Percentiles rank a stretch among this genome's conserved stretches.
phyloP scores from a whole-genome alignment of 2,329 filamentous ascomycete genomes.

The Fusarium agapanthi region DNA sequence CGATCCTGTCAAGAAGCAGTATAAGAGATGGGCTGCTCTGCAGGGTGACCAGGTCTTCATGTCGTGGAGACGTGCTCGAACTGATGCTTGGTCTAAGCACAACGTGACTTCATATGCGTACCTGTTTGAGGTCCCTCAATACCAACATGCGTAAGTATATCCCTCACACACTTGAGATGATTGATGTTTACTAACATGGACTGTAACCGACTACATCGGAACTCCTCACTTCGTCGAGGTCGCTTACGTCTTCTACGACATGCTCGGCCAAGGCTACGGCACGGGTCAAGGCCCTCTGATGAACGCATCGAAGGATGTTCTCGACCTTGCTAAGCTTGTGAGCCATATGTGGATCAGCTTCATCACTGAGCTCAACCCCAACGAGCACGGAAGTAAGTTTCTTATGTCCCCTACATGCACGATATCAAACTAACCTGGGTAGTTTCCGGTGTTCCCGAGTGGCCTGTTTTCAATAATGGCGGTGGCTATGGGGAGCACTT shows the following conservation, averaged over 20 bases:
- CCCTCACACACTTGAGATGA: rapidly evolving
- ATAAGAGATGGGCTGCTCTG: constrained; percentile 62
- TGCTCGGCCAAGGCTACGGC: constrained; percentile 50
- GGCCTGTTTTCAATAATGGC: constrained; percentile 25
- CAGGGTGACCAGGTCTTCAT: constrained; percentile 63
- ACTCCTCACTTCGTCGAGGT: constrained; percentile 44
- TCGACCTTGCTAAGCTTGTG: constrained; percentile 53
- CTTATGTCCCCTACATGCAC: rapidly evolving
- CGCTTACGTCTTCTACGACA: constrained; percentile 61
- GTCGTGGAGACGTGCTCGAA: constrained; percentile 61
- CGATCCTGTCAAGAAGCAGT: constrained; percentile 48
- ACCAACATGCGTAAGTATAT: constrained; percentile 14
- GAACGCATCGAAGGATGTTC: constrained; percentile 49
- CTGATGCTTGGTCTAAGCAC: constrained; percentile 59
- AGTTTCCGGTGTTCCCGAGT: constrained; percentile 25
- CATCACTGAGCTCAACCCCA: constrained; percentile 48
- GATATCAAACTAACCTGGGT: background rate
- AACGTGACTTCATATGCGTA: constrained; percentile 63
- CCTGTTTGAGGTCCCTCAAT: constrained; percentile 52
- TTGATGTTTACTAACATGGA: background rate
- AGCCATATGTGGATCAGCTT: constrained; percentile 52
- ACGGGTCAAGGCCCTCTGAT: constrained; percentile 47
- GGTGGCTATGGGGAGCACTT: constrained; percentile 37
- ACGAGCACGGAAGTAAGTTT: constrained; percentile 39
- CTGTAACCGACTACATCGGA: constrained; percentile 29